These are phyloP conservation scores for Telfairia occidentalis DNA, from an alignment of 331 rosid genomes.

Conservation along the genomic window DNA sequence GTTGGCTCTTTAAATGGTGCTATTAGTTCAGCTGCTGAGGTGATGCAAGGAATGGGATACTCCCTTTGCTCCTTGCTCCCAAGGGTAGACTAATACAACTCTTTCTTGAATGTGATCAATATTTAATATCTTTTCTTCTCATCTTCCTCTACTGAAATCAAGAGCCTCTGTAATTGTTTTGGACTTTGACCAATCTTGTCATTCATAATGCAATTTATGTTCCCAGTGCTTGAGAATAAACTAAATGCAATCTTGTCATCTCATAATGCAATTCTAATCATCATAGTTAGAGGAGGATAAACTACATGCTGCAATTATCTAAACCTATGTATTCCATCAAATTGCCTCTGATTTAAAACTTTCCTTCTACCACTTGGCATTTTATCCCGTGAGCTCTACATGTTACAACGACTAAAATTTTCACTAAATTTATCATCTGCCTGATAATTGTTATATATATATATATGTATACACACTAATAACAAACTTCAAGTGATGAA, in stretches of 20 bases:
- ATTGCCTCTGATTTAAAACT: not conserved
- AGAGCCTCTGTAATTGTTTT: not conserved
- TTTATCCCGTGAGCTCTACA: not conserved
- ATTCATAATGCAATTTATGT: not conserved
- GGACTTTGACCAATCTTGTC: not conserved
- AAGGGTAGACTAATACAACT: slow-evolving; percentile 34
- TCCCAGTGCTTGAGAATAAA: not conserved
- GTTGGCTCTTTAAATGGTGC: slow-evolving; percentile 70
- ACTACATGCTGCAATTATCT: not conserved
- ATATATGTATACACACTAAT: not conserved
- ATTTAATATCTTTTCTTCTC: not conserved
- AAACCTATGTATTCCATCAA: not conserved
- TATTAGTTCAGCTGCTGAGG: slow-evolving; percentile 75
- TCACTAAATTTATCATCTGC: not conserved
- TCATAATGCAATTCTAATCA: not conserved
- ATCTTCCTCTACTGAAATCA: not conserved
- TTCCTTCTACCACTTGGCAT: not conserved
- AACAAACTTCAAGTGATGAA: not conserved
- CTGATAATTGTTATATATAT: not conserved
- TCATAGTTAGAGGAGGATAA: not conserved
- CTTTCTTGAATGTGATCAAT: not conserved
- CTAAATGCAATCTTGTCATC: no score
- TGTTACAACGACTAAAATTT: not conserved
- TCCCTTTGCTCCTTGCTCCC: slow-evolving; percentile 61
- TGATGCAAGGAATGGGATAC: slow-evolving; percentile 84